These are phyloP conservation scores for Chenopodium formosanum DNA, from an alignment of 148 eudicot species.

Conservation along the genomic window DNA sequence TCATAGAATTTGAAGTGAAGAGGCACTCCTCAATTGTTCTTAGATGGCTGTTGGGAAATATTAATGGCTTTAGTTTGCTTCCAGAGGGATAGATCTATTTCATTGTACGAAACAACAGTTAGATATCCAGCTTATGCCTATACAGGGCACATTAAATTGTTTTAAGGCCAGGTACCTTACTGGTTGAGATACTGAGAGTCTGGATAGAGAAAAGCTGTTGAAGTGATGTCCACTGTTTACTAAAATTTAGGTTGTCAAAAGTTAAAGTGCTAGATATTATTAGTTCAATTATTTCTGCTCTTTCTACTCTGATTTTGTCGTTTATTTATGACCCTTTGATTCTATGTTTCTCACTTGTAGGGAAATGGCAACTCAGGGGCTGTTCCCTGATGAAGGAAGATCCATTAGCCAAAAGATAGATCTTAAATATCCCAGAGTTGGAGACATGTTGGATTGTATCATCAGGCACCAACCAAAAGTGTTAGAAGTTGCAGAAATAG, in stretches of 20 bases:
- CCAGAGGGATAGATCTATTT: neutral
- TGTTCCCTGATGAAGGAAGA: conserved; percentile 76
- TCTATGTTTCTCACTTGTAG: conserved; percentile 29
- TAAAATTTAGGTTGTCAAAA: neutral
- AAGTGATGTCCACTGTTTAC: too few species aligned
- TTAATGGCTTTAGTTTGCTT: neutral
- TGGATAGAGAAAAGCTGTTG: neutral
- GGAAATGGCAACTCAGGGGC: conserved; percentile 86
- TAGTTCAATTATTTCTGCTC: neutral
- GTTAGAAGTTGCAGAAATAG: conserved; percentile 44
- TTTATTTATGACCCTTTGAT: conserved; percentile 6
- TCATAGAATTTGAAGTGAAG: neutral
- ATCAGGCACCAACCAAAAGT: conserved; percentile 61
- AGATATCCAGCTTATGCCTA: neutral
- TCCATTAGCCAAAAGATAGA: conserved; percentile 36
- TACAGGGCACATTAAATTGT: neutral
- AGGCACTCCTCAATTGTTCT: neutral
- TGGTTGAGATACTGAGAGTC: neutral
- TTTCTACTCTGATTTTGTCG: neutral
- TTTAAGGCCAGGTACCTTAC: neutral
- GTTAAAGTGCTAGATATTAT: neutral
- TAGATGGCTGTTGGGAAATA: neutral
- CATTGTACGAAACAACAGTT: neutral
- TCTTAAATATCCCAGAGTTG: conserved; percentile 62
- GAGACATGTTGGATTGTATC: conserved; percentile 73